Conservation (phyloP, 495 filamentous ascomycete species). For the Penicillium roqueforti region DNA sequence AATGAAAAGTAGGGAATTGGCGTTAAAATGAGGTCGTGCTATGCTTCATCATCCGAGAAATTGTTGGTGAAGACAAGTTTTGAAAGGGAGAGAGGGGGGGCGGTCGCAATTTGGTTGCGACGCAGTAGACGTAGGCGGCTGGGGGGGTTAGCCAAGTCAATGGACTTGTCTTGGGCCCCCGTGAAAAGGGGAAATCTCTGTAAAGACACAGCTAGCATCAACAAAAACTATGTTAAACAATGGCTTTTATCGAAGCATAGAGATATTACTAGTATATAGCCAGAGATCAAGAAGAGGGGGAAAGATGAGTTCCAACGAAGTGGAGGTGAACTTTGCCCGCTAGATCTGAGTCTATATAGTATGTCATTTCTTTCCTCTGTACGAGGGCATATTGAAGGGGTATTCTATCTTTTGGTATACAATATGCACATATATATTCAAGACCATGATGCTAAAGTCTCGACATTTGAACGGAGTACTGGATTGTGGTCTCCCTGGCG, state of each 20-base stretch:
- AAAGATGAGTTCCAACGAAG: neutral
- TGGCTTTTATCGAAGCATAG: neutral
- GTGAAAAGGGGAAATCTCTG: neutral
- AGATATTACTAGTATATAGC: neutral
- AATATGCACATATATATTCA: neutral
- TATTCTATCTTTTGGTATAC: neutral
- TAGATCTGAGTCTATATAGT: neutral
- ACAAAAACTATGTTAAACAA: neutral
- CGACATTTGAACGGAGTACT: neutral
- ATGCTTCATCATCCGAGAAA: conserved; percentile 31
- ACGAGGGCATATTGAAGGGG: neutral
- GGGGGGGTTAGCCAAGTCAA: conserved; percentile 4
- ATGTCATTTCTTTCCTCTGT: neutral
- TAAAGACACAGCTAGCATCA: neutral
- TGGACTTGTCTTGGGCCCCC: neutral
- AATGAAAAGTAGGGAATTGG: conserved; percentile 20
- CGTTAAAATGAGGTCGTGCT: conserved; percentile 17
- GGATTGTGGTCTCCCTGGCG: conserved; percentile 25
- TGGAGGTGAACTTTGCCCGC: conserved; percentile 1
- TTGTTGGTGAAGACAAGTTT: conserved; percentile 11
- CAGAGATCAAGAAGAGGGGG: conserved; percentile 5
- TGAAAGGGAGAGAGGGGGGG: conserved; percentile 12
- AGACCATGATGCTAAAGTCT: neutral
- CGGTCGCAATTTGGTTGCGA: conserved; percentile 21
- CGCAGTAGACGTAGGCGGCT: conserved; percentile 11